Evolutionary conservation across 768 basidiomycete species (phyloP).

Genomic region (Hygrocybe coccinea): DNA sequence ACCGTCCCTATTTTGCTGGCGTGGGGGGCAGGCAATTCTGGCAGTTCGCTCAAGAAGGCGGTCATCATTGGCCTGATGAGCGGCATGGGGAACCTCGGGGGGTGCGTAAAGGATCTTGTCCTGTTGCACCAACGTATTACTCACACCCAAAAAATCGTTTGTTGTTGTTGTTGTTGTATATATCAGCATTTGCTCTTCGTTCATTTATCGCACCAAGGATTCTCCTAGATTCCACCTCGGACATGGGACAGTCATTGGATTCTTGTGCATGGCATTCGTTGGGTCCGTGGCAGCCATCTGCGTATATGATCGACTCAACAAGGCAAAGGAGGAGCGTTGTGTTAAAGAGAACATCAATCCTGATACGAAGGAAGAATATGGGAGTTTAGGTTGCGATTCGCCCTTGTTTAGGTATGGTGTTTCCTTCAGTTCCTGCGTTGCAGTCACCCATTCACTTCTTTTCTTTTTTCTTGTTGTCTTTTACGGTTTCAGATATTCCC

Average conservation of each 20-base stretch:
- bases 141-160: not conserved
- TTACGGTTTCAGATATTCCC: too few species aligned
- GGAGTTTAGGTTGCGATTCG: slow-evolving; percentile 48
- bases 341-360: slow-evolving; percentile 39
- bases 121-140: not conserved
- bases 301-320: slow-evolving; percentile 47
- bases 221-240: slow-evolving; percentile 37
- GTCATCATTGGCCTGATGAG: slow-evolving; percentile 51
- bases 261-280: slow-evolving; percentile 35
- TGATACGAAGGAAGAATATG: slow-evolving; percentile 37
- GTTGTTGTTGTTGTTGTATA: not conserved
- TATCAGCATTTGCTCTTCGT: slow-evolving; percentile 38
- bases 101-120: slow-evolving; percentile 16
- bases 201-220: slow-evolving; percentile 35
- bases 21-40: slow-evolving; percentile 53
- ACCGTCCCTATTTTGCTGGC: slow-evolving; percentile 45
- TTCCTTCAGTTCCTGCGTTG: too few species aligned
- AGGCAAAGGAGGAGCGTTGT: slow-evolving; percentile 43
- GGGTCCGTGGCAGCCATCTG: slow-evolving; percentile 43
- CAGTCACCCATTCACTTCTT: too few species aligned
- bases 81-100: slow-evolving; percentile 52
- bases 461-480: too few species aligned
- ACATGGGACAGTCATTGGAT: slow-evolving; percentile 33
- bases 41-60: slow-evolving; percentile 51
- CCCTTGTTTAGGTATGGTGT: slow-evolving; percentile 53